Percentiles rank a stretch among this genome's conserved stretches.
These are phyloP conservation scores for Alternaria tenuissima DNA, from an alignment of 2,329 filamentous ascomycete species.

Conservation along the genomic window DNA sequence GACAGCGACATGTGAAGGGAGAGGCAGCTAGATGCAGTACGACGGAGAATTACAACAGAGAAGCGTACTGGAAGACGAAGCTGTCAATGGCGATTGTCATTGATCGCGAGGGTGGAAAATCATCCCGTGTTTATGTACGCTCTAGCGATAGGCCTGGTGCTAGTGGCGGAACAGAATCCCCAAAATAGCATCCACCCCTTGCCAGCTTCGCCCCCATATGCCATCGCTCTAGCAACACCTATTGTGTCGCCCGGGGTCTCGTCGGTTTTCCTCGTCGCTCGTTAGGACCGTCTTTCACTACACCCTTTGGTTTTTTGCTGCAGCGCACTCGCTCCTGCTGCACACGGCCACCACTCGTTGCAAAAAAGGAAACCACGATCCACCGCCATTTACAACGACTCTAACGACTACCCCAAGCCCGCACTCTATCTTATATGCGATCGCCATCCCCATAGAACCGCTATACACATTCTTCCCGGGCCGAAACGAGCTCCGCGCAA, in stretches of 20 bases:
- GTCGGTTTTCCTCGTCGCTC: slow-evolving; percentile 29
- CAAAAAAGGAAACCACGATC: slow-evolving; percentile 22
- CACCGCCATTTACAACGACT: slow-evolving; percentile 3
- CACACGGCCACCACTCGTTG: slow-evolving; percentile 39
- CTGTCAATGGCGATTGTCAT: background rate
- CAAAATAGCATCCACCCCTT: slow-evolving; percentile 24
- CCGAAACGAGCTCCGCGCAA: slow-evolving; percentile 5
- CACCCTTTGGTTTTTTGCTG: slow-evolving; percentile 10
- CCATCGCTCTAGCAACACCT: slow-evolving; percentile 33
- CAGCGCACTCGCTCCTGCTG: slow-evolving; percentile 22
- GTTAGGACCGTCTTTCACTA: slow-evolving; percentile 24
- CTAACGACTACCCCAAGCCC: background rate
- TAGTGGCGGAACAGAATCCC: slow-evolving; percentile 13
- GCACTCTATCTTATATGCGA: slow-evolving; percentile 6
- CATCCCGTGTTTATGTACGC: slow-evolving; percentile 9
- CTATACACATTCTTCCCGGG: slow-evolving; percentile 19
- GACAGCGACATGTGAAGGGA: slow-evolving; percentile 5
- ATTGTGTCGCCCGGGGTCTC: slow-evolving; percentile 12
- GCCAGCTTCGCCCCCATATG: slow-evolving; percentile 16
- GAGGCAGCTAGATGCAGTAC: background rate
- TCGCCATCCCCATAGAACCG: slow-evolving; percentile 12
- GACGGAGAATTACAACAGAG: background rate
- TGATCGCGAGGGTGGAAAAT: background rate
- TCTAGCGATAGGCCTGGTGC: slow-evolving; percentile 12
- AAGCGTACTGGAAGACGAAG: background rate